A percentile compares a stretch with the other conserved stretches of the same genome.
Evolutionary conservation across 768 basidiomycete genomes (phyloP).

Genomic region (Antrodiella citrinella): DNA sequence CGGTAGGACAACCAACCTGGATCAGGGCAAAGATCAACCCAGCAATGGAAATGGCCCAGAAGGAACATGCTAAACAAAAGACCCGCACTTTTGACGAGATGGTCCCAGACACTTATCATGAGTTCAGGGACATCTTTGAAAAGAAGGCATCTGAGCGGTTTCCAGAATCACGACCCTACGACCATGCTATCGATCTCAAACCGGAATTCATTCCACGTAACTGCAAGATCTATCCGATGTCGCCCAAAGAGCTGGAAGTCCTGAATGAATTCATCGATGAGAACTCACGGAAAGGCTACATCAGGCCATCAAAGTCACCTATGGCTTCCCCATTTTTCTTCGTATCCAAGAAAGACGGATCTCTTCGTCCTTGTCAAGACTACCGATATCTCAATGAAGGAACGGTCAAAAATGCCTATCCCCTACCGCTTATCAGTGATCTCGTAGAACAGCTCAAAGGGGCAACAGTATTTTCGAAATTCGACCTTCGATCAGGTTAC

Average conservation of each 20-base stretch:
- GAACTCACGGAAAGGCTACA: slow-evolving; percentile 14
- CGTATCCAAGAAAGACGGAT: slow-evolving; percentile 22
- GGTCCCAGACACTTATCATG: slow-evolving; percentile 25
- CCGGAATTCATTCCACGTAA: slow-evolving; percentile 6
- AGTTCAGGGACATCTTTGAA: too few species aligned
- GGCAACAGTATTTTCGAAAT: slow-evolving; percentile 15
- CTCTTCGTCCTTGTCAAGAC: slow-evolving; percentile 17
- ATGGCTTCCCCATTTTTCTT: slow-evolving; percentile 23
- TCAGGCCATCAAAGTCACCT: slow-evolving; percentile 15
- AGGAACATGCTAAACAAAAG: too few species aligned
- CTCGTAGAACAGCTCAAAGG: slow-evolving; percentile 15
- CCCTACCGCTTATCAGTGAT: slow-evolving; percentile 26
- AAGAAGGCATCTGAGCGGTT: too few species aligned
- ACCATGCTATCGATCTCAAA: slow-evolving; percentile 14
- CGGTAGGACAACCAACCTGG: too few species aligned
- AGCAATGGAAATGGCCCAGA: too few species aligned
- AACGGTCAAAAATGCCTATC: too few species aligned
- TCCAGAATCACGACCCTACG: slow-evolving; percentile 9
- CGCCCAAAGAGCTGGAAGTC: slow-evolving; percentile 6
- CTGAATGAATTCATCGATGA: slow-evolving; percentile 17
- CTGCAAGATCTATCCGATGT: too few species aligned
- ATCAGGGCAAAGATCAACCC: slow-evolving; percentile 24
- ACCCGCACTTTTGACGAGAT: slow-evolving; percentile 13
- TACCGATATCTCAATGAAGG: slow-evolving; percentile 25
- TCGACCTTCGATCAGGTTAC: too few species aligned